These are phyloP conservation scores for Phytophthora quininea DNA, from an alignment of 352 stramenopile genomes.

Conservation along the genomic window DNA sequence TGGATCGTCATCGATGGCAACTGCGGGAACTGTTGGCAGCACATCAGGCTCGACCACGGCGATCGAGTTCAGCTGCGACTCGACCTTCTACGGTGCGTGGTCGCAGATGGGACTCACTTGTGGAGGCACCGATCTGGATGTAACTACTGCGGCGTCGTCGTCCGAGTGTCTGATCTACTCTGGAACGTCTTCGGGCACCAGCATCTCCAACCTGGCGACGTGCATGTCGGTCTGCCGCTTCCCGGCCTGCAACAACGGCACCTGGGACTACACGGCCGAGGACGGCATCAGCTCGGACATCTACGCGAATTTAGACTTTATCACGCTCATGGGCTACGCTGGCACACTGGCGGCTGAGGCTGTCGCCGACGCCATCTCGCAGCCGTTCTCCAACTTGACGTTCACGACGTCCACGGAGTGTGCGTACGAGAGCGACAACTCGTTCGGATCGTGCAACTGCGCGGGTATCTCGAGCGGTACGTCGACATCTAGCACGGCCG, in stretches of 20 bases:
- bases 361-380: slow-evolving; percentile 35
- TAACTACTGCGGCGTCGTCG: slow-evolving; percentile 46
- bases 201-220: slow-evolving; percentile 60
- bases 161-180: slow-evolving; percentile 84
- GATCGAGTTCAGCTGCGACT: slow-evolving; percentile 75
- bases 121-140: slow-evolving; percentile 52
- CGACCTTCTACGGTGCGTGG: slow-evolving; percentile 81
- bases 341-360: slow-evolving; percentile 34
- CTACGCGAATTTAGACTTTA: slow-evolving; percentile 74
- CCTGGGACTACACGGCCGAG: slow-evolving; percentile 75
- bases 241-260: slow-evolving; percentile 69
- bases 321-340: slow-evolving; percentile 56
- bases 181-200: slow-evolving; percentile 50
- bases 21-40: slow-evolving; percentile 11
- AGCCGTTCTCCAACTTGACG: slow-evolving; percentile 60
- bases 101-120: slow-evolving; percentile 69
- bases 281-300: slow-evolving; percentile 74
- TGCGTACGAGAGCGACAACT: slow-evolving; percentile 59
- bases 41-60: slow-evolving; percentile 23
- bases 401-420: slow-evolving; percentile 62
- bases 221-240: slow-evolving; percentile 87
- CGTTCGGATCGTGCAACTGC: slow-evolving; percentile 67
- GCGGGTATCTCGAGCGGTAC: slow-evolving; percentile 41
- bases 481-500: slow-evolving; percentile 20
- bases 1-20: slow-evolving; percentile 16